Conservation (phyloP, 176 grass and related monocot species). For the Juncus inflexus region DNA sequence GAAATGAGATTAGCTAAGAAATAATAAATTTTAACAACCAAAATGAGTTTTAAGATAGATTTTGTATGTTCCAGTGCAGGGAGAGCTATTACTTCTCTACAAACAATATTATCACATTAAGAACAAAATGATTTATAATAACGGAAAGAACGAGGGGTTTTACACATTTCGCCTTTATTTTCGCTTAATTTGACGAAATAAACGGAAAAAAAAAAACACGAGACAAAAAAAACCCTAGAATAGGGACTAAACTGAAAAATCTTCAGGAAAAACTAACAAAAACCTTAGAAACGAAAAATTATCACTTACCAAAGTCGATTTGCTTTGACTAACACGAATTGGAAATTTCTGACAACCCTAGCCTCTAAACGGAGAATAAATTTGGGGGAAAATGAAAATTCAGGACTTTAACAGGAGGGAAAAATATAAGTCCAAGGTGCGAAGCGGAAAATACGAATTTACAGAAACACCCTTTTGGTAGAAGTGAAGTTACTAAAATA, state of each 20-base stretch:
- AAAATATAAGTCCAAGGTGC: background rate
- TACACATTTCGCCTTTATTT: background rate
- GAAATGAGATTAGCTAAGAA: too few relatives aligned
- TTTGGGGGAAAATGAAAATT: constrained; percentile 1
- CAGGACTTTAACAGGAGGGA: background rate
- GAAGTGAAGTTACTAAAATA: background rate
- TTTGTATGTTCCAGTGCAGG: too few relatives aligned
- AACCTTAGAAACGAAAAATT: background rate
- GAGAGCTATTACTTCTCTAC: too few relatives aligned
- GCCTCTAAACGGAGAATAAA: background rate
- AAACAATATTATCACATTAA: too few relatives aligned
- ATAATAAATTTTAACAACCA: too few relatives aligned
- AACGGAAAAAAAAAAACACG: background rate
- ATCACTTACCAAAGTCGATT: background rate
- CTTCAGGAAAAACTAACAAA: background rate
- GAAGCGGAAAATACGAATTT: background rate
- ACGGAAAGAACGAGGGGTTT: background rate
- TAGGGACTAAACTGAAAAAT: constrained; percentile 1
- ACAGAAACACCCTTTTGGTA: background rate
- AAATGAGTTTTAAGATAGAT: too few relatives aligned
- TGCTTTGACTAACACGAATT: background rate
- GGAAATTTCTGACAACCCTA: background rate
- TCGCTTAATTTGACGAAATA: background rate
- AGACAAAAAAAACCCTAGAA: constrained; percentile 13
- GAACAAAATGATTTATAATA: too few relatives aligned